Evolutionary conservation across 495 filamentous ascomycete genomes (phyloP).

Genomic region (Pyronema omphalodes): DNA sequence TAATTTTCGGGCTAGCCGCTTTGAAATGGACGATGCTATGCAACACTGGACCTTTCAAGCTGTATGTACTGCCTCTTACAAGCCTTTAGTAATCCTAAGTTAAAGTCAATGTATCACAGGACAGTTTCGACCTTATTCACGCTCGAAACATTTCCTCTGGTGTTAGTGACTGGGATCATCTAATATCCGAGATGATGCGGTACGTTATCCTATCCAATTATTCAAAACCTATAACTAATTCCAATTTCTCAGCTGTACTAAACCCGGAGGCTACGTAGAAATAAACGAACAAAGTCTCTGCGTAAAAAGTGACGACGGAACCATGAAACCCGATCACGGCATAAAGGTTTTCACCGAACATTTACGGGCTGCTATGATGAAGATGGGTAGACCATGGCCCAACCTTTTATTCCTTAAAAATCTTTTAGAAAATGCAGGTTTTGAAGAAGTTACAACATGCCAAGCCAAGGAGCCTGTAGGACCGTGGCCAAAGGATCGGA

Average conservation of each 20-base stretch:
- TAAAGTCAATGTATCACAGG: neutral
- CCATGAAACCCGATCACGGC: constrained; percentile 7
- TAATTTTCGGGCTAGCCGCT: no score
- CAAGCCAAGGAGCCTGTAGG: constrained; percentile 2
- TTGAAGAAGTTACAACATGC: neutral
- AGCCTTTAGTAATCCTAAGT: no score
- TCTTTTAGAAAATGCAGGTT: no score
- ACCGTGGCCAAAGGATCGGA: constrained; percentile 16
- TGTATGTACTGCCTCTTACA: no score
- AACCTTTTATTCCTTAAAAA: neutral
- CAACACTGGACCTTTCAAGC: constrained; percentile 30
- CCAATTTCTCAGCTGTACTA: constrained; percentile 3
- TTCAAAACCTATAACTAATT: no score
- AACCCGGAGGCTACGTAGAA: constrained; percentile 39
- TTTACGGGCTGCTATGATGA: constrained; percentile 1
- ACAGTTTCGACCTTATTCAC: constrained; percentile 29
- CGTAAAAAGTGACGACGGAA: constrained; percentile 25
- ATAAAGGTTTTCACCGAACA: constrained; percentile 7
- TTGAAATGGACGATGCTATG: constrained; percentile 33
- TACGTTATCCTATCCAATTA: no score
- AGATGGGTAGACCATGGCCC: constrained; percentile 1
- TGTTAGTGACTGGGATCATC: constrained; percentile 25
- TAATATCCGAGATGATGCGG: constrained; percentile 1
- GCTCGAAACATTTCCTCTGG: constrained; percentile 23
- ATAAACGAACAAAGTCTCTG: constrained; percentile 35